A percentile compares a stretch with the other conserved stretches of the same genome.
These are phyloP conservation scores for Candolleomyces eurysporus DNA, from an alignment of 768 basidiomycete species.

Conservation along the genomic window DNA sequence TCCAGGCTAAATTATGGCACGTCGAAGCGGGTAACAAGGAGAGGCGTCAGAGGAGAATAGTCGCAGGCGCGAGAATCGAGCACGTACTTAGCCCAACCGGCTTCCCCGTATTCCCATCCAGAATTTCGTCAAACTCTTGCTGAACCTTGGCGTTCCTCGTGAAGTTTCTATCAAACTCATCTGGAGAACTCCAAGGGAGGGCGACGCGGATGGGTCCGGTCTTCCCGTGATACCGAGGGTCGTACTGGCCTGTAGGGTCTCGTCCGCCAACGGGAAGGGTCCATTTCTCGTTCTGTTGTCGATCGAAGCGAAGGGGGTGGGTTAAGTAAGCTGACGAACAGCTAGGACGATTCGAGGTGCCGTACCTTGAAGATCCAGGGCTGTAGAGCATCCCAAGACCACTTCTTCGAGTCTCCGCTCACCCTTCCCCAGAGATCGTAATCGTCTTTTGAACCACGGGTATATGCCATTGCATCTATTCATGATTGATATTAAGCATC, in stretches of 20 bases:
- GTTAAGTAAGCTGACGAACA: neutral
- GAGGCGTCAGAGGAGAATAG: no score
- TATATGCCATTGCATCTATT: constrained; percentile 31
- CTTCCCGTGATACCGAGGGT: constrained; percentile 32
- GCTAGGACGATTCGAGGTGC: neutral
- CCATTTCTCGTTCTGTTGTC: constrained; percentile 33
- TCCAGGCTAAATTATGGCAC: constrained; percentile 18
- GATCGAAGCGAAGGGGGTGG: neutral
- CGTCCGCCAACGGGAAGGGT: constrained; percentile 33
- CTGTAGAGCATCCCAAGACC: constrained; percentile 31
- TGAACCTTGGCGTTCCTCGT: constrained; percentile 27
- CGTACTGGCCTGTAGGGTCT: constrained; percentile 32
- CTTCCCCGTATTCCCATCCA: constrained; percentile 28
- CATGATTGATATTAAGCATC: no score
- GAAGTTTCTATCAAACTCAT: constrained; percentile 26
- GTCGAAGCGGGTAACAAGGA: no score
- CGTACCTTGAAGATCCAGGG: constrained; percentile 20
- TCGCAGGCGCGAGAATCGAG: no score
- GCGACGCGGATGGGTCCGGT: constrained; percentile 29
- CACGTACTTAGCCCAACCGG: constrained; percentile 20
- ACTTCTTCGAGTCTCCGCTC: constrained; percentile 27
- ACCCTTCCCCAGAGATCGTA: constrained; percentile 21
- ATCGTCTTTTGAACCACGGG: constrained; percentile 31
- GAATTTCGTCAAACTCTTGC: constrained; percentile 21
- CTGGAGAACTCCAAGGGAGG: constrained; percentile 26